phyloP scores from a whole-genome alignment of 805 yeast genomes.

The Saturnispora ahearnii region DNA sequence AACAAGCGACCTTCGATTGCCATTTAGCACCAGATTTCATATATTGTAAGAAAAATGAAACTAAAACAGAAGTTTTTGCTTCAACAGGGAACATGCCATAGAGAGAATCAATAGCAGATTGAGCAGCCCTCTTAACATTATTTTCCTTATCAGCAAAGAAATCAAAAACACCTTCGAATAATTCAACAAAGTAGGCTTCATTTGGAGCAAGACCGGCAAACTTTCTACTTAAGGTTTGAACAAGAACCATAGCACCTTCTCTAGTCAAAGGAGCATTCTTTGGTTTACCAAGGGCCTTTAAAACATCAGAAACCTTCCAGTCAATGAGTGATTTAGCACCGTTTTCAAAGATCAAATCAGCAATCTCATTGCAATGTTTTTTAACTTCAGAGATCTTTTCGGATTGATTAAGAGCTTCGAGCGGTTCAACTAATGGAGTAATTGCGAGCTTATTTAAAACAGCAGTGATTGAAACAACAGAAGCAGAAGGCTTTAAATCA shows the following conservation, averaged over 20 bases:
- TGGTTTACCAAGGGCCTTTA: conserved; percentile 59
- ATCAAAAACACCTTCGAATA: conserved; percentile 59
- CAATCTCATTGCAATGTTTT: conserved; percentile 44
- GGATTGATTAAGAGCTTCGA: conserved; percentile 44
- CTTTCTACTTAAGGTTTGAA: conserved; percentile 45
- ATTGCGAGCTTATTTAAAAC: conserved; percentile 58
- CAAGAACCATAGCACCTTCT: conserved; percentile 63
- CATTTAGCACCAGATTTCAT: conserved; percentile 82
- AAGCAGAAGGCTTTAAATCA: conserved; percentile 17
- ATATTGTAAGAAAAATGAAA: conserved; percentile 53
- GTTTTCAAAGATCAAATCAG: conserved; percentile 36
- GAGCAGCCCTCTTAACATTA: conserved; percentile 80
- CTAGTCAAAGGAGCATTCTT: conserved; percentile 68
- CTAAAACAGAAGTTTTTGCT: conserved; percentile 62
- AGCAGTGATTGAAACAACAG: conserved; percentile 62
- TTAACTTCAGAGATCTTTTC: conserved; percentile 46
- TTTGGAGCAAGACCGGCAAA: conserved; percentile 62
- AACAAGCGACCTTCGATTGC: conserved; percentile 80
- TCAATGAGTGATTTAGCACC: conserved; percentile 44
- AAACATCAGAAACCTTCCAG: conserved; percentile 57
- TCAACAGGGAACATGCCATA: conserved; percentile 66
- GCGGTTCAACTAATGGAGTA: conserved; percentile 56
- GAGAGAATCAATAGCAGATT: conserved; percentile 61
- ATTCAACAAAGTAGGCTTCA: conserved; percentile 63
- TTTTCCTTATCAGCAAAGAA: conserved; percentile 79